phyloP scores from a whole-genome alignment of 768 basidiomycete species.

The Termitomyces sp. region DNA sequence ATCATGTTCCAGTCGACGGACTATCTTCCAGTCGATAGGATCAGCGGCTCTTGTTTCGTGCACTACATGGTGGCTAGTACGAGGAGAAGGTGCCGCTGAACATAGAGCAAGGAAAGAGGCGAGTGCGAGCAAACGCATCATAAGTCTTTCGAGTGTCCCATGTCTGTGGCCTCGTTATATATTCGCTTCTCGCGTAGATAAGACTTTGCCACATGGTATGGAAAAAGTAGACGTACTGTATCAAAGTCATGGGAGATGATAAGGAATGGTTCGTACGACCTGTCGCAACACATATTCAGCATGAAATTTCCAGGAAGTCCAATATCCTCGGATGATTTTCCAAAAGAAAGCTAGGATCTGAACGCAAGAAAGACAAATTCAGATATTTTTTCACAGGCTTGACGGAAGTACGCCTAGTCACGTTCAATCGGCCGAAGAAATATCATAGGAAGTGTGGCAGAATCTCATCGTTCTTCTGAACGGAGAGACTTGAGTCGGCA shows the following conservation, averaged over 20 bases:
- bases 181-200: not conserved
- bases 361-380: not conserved
- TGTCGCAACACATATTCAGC: not conserved
- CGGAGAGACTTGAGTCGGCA: not conserved
- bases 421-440: too few species aligned
- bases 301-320: not conserved
- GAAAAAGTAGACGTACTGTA: not conserved
- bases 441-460: not conserved
- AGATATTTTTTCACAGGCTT: not conserved
- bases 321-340: not conserved
- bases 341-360: not conserved
- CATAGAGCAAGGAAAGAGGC: slow-evolving; percentile 12
- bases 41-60: slow-evolving; percentile 25
- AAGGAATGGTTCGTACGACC: not conserved
- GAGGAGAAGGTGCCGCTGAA: slow-evolving; percentile 17
- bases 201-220: not conserved
- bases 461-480: not conserved
- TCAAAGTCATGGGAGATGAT: not conserved
- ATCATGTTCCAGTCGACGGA: too few species aligned
- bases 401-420: not conserved
- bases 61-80: slow-evolving; percentile 19
- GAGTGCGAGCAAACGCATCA: slow-evolving; percentile 10
- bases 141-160: not conserved
- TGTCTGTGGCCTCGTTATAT: not conserved
- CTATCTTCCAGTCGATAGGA: slow-evolving; percentile 22